Base-by-base conservation (phyloP, 495 filamentous ascomycete genomes). In the Corynascus novoguineensis region DNA sequence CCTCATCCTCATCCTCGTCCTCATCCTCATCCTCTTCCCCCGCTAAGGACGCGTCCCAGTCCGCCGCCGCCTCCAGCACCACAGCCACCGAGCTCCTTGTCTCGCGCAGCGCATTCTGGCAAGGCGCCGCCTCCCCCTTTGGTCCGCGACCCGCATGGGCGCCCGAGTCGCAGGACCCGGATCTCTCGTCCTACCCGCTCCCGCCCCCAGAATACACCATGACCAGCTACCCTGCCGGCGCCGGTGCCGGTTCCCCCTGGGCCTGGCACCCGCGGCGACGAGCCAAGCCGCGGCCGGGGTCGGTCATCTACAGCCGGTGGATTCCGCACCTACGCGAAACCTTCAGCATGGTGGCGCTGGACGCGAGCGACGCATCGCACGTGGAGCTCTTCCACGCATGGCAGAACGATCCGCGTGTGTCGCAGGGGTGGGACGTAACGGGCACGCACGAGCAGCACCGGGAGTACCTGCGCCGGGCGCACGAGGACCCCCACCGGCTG, bases 351-450 rank as follows among this genome's bases (percentile, higher is more conserved):
- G 75, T 81, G 24, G 83, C 80, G 19, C 74, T 88, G 0, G 78
- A 88, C 60, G 79, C 74, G 68, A 49, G 73, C 50, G 67, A 83
- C 58, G 53, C 60, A 0, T 73, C 75, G 54, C 84, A 88, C 56
- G 64, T 86, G 50, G 65, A 70, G 31, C 71, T 85, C 7, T 88
- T 88, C 71, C 78, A 87, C 66, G 73, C 59, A 22, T 87, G 84
- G 84, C 83, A 86, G 66, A 87, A 86, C 65, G 84, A 87, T 63
- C 83, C 84, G 25, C 81, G 84, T 31, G 84, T 87, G 5, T 83
- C 83, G 11, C 77, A 81, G 63, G 84, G 84, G 6, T 87, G 84
- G 84, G 83, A 86, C 55, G 80, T 83, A 70, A 83, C 80, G 9
- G 84, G 84, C 19, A 81, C 82, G 8, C 67, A 84, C 14, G 81